A percentile compares a stretch with the other conserved stretches of the same genome.
Conservation (phyloP, 768 basidiomycete genomes). For the Phanerochaete sordida region DNA sequence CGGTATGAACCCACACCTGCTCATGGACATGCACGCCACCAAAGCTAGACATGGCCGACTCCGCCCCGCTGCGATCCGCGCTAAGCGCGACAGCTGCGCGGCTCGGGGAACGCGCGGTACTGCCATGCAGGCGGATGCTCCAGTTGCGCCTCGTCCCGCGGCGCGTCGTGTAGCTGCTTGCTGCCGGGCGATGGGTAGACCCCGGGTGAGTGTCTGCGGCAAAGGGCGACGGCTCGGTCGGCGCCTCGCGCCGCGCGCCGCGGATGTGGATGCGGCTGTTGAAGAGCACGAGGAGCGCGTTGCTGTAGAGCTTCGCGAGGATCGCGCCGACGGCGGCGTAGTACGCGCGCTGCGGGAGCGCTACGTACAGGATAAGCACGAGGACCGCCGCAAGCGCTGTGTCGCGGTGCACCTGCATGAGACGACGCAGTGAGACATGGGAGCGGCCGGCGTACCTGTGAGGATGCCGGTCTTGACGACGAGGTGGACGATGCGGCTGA, state of each 20-base stretch:
- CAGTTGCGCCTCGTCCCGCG: no score
- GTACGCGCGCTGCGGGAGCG: background rate
- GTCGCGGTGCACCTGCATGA: background rate
- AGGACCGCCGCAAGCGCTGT: background rate
- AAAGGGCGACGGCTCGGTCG: background rate
- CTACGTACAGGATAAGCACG: background rate
- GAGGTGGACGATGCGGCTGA: background rate
- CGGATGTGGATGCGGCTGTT: conserved; percentile 2
- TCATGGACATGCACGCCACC: background rate
- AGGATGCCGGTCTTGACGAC: conserved; percentile 6
- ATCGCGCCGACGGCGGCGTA: background rate
- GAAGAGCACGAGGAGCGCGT: conserved; percentile 5
- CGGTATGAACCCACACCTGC: background rate
- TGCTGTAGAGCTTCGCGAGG: conserved; percentile 7
- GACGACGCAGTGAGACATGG: background rate
- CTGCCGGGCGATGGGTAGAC: no score
- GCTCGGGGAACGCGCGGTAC: no score
- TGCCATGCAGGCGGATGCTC: no score
- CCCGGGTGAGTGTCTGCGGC: no score
- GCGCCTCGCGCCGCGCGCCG: background rate
- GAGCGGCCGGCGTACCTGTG: background rate
- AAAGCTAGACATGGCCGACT: background rate
- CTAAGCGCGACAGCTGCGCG: background rate
- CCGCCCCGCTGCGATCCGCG: background rate
- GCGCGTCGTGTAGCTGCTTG: no score